A percentile compares a stretch with the other conserved stretches of the same genome.
These are phyloP conservation scores for Eutrema japonicum DNA, from an alignment of 345 rosid species.

Conservation along the genomic window DNA sequence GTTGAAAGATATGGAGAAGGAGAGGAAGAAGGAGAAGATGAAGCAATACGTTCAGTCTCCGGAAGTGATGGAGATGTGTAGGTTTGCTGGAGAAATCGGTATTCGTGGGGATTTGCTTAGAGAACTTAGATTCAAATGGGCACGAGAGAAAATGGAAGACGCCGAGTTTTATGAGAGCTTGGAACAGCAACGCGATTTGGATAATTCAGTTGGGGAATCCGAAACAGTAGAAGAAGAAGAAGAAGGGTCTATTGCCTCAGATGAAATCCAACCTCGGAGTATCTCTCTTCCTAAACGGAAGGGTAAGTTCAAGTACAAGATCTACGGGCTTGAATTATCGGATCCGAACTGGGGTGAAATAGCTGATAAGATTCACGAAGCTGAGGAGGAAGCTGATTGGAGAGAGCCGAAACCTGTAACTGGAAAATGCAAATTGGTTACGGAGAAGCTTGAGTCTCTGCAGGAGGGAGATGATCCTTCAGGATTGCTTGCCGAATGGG, in stretches of 20 bases:
- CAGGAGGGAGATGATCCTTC: slow-evolving; percentile 74
- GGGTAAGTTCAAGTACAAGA: slow-evolving; percentile 83
- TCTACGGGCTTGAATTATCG: slow-evolving; percentile 91
- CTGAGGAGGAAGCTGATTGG: slow-evolving; percentile 68
- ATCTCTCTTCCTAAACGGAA: slow-evolving; percentile 78
- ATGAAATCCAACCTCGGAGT: slow-evolving; percentile 40
- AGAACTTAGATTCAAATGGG: slow-evolving; percentile 92
- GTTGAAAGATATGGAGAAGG: slow-evolving; percentile 83
- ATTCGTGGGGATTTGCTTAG: slow-evolving; percentile 87
- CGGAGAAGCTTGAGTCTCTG: slow-evolving; percentile 69
- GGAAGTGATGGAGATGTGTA: slow-evolving; percentile 81
- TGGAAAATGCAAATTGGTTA: slow-evolving; percentile 72
- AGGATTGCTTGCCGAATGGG: slow-evolving; percentile 68
- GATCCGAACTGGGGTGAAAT: slow-evolving; percentile 76
- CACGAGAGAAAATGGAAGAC: slow-evolving; percentile 87
- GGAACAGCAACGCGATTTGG: slow-evolving; percentile 53
- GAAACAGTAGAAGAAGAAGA: slow-evolving; percentile 40
- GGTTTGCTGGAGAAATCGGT: slow-evolving; percentile 89
- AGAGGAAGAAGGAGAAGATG: slow-evolving; percentile 81
- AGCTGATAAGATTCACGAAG: slow-evolving; percentile 71
- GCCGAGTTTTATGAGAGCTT: slow-evolving; percentile 66
- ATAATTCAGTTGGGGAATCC: slow-evolving; percentile 37
- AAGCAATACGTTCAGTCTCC: slow-evolving; percentile 69
- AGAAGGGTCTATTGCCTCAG: slow-evolving; percentile 40
- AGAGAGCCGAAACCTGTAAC: slow-evolving; percentile 71